These are phyloP conservation scores for Boletus sp. DNA, from an alignment of 768 basidiomycete genomes.

Conservation along the genomic window DNA sequence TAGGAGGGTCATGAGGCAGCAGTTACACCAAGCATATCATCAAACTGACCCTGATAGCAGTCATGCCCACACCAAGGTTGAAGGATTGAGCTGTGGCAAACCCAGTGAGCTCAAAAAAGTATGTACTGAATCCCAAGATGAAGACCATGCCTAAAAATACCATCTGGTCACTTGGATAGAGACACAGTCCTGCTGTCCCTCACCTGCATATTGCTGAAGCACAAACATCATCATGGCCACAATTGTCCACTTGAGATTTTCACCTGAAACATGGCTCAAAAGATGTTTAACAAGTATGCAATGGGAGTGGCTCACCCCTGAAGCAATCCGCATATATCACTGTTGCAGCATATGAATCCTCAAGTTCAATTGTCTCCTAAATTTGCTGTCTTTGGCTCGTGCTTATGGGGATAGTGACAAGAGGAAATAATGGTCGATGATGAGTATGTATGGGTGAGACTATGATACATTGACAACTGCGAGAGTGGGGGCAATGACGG, in stretches of 20 bases:
- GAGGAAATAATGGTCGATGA: too few species aligned
- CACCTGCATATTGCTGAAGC: slow-evolving; percentile 26
- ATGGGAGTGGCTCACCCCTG: slow-evolving; percentile 16
- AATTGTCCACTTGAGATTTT: slow-evolving; percentile 23
- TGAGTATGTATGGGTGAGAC: too few species aligned
- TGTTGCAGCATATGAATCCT: slow-evolving; percentile 27
- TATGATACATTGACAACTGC: too few species aligned
- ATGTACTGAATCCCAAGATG: slow-evolving; percentile 27
- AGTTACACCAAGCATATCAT: background rate
- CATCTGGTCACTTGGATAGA: background rate
- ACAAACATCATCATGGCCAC: slow-evolving; percentile 33
- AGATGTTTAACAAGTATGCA: too few species aligned
- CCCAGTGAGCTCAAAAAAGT: slow-evolving; percentile 38
- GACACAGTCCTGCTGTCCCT: background rate
- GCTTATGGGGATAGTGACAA: too few species aligned
- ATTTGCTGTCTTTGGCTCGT: slow-evolving; percentile 23
- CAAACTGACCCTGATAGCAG: slow-evolving; percentile 24
- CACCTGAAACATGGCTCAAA: slow-evolving; percentile 8
- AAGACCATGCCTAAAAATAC: slow-evolving; percentile 24
- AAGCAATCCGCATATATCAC: slow-evolving; percentile 33
- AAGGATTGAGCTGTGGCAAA: slow-evolving; percentile 30
- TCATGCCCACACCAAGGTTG: slow-evolving; percentile 30
- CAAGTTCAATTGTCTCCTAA: slow-evolving; percentile 30
- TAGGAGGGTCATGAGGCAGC: background rate
- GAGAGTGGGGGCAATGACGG: too few species aligned